phyloP scores from a whole-genome alignment of 108 stramenopile genomes.

The Mediolabrus comicus region DNA sequence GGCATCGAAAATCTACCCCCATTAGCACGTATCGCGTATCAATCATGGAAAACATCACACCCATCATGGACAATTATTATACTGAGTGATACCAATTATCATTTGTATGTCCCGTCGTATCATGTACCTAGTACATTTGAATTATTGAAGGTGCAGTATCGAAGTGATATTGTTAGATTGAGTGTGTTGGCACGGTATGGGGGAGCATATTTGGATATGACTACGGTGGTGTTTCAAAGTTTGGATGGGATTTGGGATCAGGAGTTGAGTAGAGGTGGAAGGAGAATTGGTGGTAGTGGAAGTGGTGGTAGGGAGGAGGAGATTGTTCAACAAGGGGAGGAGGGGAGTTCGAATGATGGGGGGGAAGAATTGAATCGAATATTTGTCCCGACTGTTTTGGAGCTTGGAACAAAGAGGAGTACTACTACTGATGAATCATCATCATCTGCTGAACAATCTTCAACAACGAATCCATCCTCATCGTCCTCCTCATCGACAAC shows the following conservation, averaged over 20 bases:
- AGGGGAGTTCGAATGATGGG: neutral
- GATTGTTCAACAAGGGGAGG: neutral
- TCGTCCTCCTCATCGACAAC: neutral
- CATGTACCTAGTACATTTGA: neutral
- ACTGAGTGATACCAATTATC: neutral
- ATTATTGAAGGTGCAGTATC: neutral
- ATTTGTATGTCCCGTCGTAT: neutral
- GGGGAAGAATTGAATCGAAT: neutral
- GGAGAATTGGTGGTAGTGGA: too few species aligned
- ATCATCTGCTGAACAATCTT: neutral
- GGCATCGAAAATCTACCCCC: neutral
- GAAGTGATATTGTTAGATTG: neutral
- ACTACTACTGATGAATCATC: neutral
- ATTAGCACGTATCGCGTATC: neutral
- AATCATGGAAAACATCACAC: neutral
- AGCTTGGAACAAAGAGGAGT: neutral
- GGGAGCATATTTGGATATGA: neutral
- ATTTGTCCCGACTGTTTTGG: neutral
- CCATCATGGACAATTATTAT: neutral
- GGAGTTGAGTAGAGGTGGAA: neutral
- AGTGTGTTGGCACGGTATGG: neutral
- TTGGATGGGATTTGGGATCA: neutral
- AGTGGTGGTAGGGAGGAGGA: too few species aligned
- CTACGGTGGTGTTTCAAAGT: neutral
- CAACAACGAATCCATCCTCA: neutral